Evolutionary conservation across 768 basidiomycete species (phyloP).

Genomic region (Boletus edulis): DNA sequence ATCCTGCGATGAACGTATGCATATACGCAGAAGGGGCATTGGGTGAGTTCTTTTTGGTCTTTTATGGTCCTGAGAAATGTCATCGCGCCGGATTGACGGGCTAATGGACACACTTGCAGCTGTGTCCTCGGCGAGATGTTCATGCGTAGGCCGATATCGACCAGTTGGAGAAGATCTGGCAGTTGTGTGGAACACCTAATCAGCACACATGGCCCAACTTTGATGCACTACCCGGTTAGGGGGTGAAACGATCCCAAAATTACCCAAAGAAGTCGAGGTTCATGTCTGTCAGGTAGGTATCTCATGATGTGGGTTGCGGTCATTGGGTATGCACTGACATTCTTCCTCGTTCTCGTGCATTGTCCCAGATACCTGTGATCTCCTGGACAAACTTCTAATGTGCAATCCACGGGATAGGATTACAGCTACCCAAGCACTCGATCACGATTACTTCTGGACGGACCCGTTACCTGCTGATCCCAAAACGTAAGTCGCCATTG

Average conservation of each 20-base stretch:
- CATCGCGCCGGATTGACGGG: not conserved
- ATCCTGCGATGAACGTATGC: conserved; percentile 6
- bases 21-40: conserved; percentile 84
- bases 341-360: conserved; percentile 45
- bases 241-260: conserved; percentile 60
- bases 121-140: conserved; percentile 99
- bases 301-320: not conserved
- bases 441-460: conserved; percentile 94
- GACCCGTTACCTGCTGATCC: conserved; percentile 86
- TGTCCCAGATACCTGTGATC: conserved; percentile 70
- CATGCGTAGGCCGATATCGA: conserved; percentile 80
- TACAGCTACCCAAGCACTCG: conserved; percentile 82
- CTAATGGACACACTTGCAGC: conserved; percentile 36
- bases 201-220: conserved; percentile 80
- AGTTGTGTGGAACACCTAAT: conserved; percentile 85
- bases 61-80: not conserved
- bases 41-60: conserved; percentile 53
- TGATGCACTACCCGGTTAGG: conserved; percentile 74
- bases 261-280: conserved; percentile 54
- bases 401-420: conserved; percentile 83
- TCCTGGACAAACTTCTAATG: conserved; percentile 77
- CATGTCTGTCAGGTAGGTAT: conserved; percentile 58
- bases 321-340: conserved; percentile 1
- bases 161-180: conserved; percentile 88
- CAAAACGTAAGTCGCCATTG: conserved; percentile 56